Conservation (phyloP, 2,329 filamentous ascomycete species). For the Exophiala dermatitidis region DNA sequence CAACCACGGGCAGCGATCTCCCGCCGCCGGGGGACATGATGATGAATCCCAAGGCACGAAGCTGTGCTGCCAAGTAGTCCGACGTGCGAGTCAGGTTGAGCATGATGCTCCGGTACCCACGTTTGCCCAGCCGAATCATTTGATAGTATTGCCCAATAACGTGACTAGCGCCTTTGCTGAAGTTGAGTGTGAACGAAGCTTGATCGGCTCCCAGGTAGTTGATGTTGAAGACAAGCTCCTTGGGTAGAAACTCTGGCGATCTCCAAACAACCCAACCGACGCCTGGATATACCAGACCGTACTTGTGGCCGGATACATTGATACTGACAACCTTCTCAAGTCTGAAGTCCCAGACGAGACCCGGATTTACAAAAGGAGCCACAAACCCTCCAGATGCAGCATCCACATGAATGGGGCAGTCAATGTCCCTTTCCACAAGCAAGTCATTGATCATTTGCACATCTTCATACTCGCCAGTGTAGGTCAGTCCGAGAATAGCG, state of each 20-base stretch:
- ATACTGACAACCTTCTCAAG: constrained; percentile 84
- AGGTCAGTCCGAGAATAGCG: constrained; percentile 82
- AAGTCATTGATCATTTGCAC: constrained; percentile 87
- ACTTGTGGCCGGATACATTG: constrained; percentile 91
- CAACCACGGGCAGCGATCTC: constrained; percentile 77
- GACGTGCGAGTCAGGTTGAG: constrained; percentile 82
- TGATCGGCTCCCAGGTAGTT: constrained; percentile 97
- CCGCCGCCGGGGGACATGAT: constrained; percentile 80
- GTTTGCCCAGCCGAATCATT: constrained; percentile 87
- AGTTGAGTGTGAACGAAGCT: constrained; percentile 93
- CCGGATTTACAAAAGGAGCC: constrained; percentile 78
- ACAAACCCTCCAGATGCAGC: constrained; percentile 90
- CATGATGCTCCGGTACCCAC: constrained; percentile 90
- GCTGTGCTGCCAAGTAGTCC: constrained; percentile 71
- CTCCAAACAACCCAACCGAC: constrained; percentile 94
- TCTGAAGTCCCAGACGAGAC: constrained; percentile 85
- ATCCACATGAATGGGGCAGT: constrained; percentile 87
- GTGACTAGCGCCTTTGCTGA: constrained; percentile 89
- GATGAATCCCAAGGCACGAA: constrained; percentile 70
- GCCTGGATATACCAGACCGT: constrained; percentile 72
- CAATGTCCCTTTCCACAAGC: constrained; percentile 63
- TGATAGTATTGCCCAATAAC: constrained; percentile 98
- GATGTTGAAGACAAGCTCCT: constrained; percentile 97
- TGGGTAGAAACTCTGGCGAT: constrained; percentile 69
- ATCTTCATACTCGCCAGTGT: constrained; percentile 94